Percentiles rank a stretch among this genome's conserved stretches.
Conservation (phyloP, 2,329 filamentous ascomycete species). For the Diaporthe ilicicola region DNA sequence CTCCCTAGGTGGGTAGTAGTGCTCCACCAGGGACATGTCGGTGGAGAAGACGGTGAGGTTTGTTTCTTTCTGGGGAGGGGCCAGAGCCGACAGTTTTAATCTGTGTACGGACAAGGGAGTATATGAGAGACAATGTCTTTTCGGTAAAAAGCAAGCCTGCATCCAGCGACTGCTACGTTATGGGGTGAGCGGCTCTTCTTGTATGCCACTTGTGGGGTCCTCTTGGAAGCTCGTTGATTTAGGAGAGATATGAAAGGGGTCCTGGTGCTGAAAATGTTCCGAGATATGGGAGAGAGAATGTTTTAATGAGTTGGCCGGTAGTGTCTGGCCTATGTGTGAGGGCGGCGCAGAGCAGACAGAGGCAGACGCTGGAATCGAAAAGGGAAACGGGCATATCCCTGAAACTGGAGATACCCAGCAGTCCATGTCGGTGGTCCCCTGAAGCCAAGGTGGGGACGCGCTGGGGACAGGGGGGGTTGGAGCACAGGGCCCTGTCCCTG, state of each 20-base stretch:
- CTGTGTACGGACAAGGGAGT: constrained; percentile 33
- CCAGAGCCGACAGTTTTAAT: constrained; percentile 15
- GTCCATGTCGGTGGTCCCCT: constrained; percentile 27
- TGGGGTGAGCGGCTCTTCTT: constrained; percentile 23
- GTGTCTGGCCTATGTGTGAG: constrained; percentile 10
- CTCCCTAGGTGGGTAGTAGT: constrained; percentile 31
- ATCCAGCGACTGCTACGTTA: constrained; percentile 13
- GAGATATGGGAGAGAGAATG: constrained; percentile 29
- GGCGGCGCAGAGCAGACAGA: not conserved
- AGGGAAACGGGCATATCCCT: constrained; percentile 29
- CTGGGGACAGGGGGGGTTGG: constrained; percentile 14
- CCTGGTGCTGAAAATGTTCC: constrained; percentile 6
- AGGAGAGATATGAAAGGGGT: constrained; percentile 27
- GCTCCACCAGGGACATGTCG: constrained; percentile 35
- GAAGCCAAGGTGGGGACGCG: constrained; percentile 17
- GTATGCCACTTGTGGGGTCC: constrained; percentile 18
- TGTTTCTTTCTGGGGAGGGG: constrained; percentile 9
- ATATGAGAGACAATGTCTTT: constrained; percentile 33
- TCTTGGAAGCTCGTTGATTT: not conserved
- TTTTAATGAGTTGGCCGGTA: constrained; percentile 34
- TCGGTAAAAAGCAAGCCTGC: constrained; percentile 20
- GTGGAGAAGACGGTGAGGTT: constrained; percentile 22
- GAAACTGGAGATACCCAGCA: constrained; percentile 13
- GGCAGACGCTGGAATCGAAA: constrained; percentile 2
- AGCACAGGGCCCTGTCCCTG: not conserved